Evolutionary conservation across 1,139 yeast species (phyloP).

Genomic region (Taphrina pruni): DNA sequence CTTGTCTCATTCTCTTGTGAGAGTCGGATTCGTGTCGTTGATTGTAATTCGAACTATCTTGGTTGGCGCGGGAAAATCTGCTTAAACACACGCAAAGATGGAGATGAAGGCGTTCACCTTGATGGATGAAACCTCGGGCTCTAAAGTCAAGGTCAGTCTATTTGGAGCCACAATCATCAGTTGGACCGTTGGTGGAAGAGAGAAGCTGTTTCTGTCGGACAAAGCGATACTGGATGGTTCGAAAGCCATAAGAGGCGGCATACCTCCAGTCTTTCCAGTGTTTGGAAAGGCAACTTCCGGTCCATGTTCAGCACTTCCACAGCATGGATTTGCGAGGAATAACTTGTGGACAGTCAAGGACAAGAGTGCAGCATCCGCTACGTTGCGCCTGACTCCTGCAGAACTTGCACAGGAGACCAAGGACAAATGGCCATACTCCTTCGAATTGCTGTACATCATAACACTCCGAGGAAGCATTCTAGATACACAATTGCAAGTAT

Average conservation of each 20-base stretch:
- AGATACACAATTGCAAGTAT: slow-evolving; percentile 73
- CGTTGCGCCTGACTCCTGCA: slow-evolving; percentile 89
- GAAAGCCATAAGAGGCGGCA: slow-evolving; percentile 95
- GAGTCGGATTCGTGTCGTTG: too few relatives aligned
- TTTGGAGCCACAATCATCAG: slow-evolving; percentile 89
- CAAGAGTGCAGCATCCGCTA: slow-evolving; percentile 67
- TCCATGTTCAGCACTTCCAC: slow-evolving; percentile 68
- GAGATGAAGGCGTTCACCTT: slow-evolving; percentile 39
- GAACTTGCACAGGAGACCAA: slow-evolving; percentile 64
- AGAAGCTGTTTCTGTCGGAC: slow-evolving; percentile 70
- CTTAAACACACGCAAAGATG: not conserved
- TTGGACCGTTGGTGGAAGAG: slow-evolving; percentile 74
- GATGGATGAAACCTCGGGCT: slow-evolving; percentile 50
- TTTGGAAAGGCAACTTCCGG: slow-evolving; percentile 74
- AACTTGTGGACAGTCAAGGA: slow-evolving; percentile 58
- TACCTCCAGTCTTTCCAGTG: slow-evolving; percentile 66
- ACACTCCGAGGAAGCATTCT: slow-evolving; percentile 62
- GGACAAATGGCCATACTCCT: slow-evolving; percentile 70
- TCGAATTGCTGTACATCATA: slow-evolving; percentile 75
- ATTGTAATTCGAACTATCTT: too few relatives aligned
- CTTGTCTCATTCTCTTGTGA: not conserved
- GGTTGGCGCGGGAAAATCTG: too few relatives aligned
- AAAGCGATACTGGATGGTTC: slow-evolving; percentile 88
- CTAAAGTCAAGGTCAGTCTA: slow-evolving; percentile 70
- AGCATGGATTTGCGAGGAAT: slow-evolving; percentile 94